These are phyloP conservation scores for Aspergillus hancockii DNA, from an alignment of 495 filamentous ascomycete genomes.

Conservation along the genomic window DNA sequence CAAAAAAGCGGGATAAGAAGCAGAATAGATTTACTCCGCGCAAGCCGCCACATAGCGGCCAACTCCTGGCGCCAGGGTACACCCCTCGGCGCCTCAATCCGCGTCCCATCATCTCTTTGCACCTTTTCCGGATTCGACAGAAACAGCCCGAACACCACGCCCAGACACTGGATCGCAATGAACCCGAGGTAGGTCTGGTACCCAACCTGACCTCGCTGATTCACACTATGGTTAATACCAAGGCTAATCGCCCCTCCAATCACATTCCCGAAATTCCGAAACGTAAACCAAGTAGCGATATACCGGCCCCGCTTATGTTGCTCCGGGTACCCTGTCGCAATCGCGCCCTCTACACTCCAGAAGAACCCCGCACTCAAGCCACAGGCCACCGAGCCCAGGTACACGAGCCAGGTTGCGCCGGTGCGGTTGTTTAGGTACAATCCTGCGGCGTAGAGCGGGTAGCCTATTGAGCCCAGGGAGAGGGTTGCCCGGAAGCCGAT, in stretches of 20 bases:
- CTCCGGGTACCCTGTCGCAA: conserved; percentile 56
- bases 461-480: conserved; percentile 55
- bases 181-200: conserved; percentile 54
- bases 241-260: conserved; percentile 57
- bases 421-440: conserved; percentile 59
- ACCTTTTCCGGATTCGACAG: conserved; percentile 56
- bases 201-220: conserved; percentile 50
- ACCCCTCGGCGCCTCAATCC: conserved; percentile 32
- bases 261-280: conserved; percentile 54
- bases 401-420: conserved; percentile 55
- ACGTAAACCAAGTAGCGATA: conserved; percentile 55
- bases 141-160: conserved; percentile 46
- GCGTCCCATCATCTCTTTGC: conserved; percentile 46
- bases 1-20: conserved; percentile 53
- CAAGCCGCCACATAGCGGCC: conserved; percentile 33
- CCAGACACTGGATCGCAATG: conserved; percentile 54
- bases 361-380: conserved; percentile 54
- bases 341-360: conserved; percentile 57
- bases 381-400: conserved; percentile 53
- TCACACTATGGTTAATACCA: conserved; percentile 48
- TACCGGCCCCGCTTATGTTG: conserved; percentile 53
- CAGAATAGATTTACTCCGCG: conserved; percentile 47
- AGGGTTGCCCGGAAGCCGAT: conserved; percentile 52
- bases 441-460: conserved; percentile 54
- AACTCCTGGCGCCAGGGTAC: conserved; percentile 43